Percentiles rank a stretch among this genome's conserved stretches.
These are phyloP conservation scores for Marsdenia floribunda DNA, from an alignment of 257 asterid genomes.

Conservation along the genomic window DNA sequence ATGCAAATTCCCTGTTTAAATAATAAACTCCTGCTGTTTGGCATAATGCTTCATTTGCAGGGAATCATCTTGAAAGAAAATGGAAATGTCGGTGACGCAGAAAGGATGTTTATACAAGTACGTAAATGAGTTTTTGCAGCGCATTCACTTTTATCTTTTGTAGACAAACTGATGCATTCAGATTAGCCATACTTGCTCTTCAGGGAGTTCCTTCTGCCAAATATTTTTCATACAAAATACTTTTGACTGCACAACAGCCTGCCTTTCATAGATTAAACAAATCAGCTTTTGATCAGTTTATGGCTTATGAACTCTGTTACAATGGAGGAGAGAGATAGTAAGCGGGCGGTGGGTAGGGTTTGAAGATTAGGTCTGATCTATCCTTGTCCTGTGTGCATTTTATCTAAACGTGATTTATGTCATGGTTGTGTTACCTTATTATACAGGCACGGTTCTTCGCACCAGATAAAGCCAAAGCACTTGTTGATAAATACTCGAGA, in stretches of 20 bases:
- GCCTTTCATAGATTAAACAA: no score
- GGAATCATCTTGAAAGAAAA: slow-evolving; percentile 83
- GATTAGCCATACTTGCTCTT: neutral
- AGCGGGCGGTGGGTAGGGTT: no score
- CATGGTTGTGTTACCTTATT: slow-evolving; percentile 2
- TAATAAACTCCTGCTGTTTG: slow-evolving; percentile 1
- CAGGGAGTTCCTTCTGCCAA: neutral
- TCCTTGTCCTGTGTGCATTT: neutral
- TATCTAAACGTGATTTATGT: neutral
- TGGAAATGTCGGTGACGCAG: slow-evolving; percentile 84
- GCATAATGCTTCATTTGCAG: slow-evolving; percentile 35
- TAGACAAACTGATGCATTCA: no score
- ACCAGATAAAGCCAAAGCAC: slow-evolving; percentile 62
- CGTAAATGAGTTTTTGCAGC: slow-evolving; percentile 10
- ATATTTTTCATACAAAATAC: neutral
- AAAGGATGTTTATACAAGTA: slow-evolving; percentile 97
- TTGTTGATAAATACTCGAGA: slow-evolving; percentile 70
- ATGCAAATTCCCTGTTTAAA: neutral
- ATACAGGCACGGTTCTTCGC: slow-evolving; percentile 87
- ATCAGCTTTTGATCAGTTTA: no score
- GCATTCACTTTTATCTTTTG: no score
- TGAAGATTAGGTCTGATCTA: no score
- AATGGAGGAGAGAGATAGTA: no score
- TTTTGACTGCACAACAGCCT: no score
- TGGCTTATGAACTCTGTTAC: no score